These are phyloP conservation scores for Ballota nigra DNA, from an alignment of 257 asterid species.

Conservation along the genomic window DNA sequence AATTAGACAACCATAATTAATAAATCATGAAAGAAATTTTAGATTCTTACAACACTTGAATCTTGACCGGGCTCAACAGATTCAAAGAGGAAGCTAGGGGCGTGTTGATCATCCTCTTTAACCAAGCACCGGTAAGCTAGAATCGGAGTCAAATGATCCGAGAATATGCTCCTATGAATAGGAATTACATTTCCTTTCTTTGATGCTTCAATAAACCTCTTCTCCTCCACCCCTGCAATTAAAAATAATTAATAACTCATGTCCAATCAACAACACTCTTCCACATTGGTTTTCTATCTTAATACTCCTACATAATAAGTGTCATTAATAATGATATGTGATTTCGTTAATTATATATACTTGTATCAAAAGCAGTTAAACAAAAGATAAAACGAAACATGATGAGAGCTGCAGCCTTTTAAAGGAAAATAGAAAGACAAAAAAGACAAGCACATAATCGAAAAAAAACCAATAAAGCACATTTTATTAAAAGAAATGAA, in stretches of 20 bases:
- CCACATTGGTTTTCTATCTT: no score
- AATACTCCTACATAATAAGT: no score
- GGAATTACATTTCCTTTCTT: constrained; percentile 68
- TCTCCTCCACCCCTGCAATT: constrained; percentile 52
- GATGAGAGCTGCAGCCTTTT: no score
- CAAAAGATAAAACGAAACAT: no score
- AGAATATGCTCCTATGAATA: constrained; percentile 63
- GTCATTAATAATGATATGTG: no score
- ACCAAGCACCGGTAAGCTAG: constrained; percentile 94
- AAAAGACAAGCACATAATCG: no score
- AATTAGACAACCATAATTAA: not conserved
- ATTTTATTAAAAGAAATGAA: no score
- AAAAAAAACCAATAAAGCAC: no score
- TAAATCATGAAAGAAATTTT: not conserved
- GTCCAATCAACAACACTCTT: no score
- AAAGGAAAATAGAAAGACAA: no score
- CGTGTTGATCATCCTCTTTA: constrained; percentile 80
- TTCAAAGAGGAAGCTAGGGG: constrained; percentile 90
- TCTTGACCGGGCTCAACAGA: constrained; percentile 78
- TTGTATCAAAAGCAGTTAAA: no score
- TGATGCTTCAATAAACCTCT: constrained; percentile 63
- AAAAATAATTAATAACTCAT: constrained; percentile 5
- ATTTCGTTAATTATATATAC: no score
- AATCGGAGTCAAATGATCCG: constrained; percentile 92
- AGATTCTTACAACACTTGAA: constrained; percentile 60